Percentiles rank a stretch among this genome's conserved stretches.
Evolutionary conservation across 495 filamentous ascomycete genomes (phyloP).

Genomic region (Annulohypoxylon moriforme): DNA sequence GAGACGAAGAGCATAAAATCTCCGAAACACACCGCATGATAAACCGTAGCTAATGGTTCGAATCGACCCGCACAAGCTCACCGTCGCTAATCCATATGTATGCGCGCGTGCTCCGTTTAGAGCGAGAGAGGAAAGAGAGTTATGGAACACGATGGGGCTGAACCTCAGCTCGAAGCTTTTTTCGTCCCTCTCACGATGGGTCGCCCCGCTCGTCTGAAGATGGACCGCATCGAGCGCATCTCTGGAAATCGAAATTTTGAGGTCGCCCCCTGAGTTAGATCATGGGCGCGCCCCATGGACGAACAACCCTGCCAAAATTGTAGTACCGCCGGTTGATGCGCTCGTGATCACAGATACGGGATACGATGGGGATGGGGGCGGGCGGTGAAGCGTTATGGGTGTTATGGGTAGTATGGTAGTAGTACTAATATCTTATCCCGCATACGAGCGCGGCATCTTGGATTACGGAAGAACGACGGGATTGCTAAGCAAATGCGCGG

Average conservation of each 20-base stretch:
- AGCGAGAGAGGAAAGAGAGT: background rate
- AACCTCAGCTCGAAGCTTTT: slow-evolving; percentile 11
- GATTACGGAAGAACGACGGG: slow-evolving; percentile 5
- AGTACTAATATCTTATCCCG: background rate
- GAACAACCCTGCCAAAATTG: slow-evolving; percentile 8
- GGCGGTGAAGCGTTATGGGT: background rate
- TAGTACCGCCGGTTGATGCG: slow-evolving; percentile 26
- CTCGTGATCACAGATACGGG: slow-evolving; percentile 20
- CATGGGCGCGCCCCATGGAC: background rate
- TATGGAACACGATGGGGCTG: slow-evolving; percentile 6
- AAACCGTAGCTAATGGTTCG: slow-evolving; percentile 10
- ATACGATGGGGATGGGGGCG: slow-evolving; percentile 14
- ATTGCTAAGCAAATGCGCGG: slow-evolving; percentile 3
- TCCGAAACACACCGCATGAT: slow-evolving; percentile 37
- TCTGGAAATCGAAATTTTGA: slow-evolving; percentile 31
- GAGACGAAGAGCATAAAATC: background rate
- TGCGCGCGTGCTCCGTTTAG: slow-evolving; percentile 6
- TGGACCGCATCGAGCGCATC: slow-evolving; percentile 27
- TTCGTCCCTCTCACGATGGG: background rate
- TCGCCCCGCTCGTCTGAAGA: slow-evolving; percentile 25
- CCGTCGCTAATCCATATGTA: slow-evolving; percentile 13
- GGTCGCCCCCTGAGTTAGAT: slow-evolving; percentile 15
- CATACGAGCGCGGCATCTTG: slow-evolving; percentile 2
- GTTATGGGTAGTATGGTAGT: no score
- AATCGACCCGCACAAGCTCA: slow-evolving; percentile 16